Base-by-base conservation (phyloP, 106 monocot genomes). In the Dioscorea alata region DNA sequence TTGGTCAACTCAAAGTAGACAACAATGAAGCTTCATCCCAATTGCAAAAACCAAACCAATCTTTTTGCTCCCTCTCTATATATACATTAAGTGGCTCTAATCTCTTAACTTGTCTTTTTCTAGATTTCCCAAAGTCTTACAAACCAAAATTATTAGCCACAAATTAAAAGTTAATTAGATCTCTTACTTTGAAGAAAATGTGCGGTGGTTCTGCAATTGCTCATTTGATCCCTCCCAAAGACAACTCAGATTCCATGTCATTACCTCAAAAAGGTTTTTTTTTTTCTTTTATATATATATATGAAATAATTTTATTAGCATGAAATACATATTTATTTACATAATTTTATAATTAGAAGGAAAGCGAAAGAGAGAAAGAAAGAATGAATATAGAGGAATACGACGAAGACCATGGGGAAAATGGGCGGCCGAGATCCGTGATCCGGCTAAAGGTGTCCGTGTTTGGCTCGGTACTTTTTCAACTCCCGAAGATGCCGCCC, bases 371-470 rank as follows among this genome's bases (percentile, higher is more conserved):
- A 54, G 54, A 54, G 54, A 54, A 15, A 54, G 54, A 13, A 8
- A 54, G 13, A 54, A 15, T 14, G 18, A 18, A 14, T 54, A 54
- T 14, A 16, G 54, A 18, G 54, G 54, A 8, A 54, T 54, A 16
- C 15, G 54, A 6, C 15, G 19, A 14, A 8, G 54, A 0, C 54
- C 54, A 2, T 54, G 54, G 54, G 54, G 54, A 4, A 54, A 54
- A 19, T 54, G 54, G 54, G 54, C 54, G 54, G 54, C 54, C 13
- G 54, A 54, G 54, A 54, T 54, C 54, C 54, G 54, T 19, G 54
- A 54, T 13, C 54, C 54, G 13, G 4, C 19, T 3, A 54, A 54
- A 19, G 54, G 54, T 14, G 19, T 54, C 18, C 54, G 54, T 5
- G 54, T 54, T 5, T 54, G 54, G 54, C 54, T 54, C 54, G 54